Evolutionary conservation across 106 monocot genomes (phyloP).

Genomic region (Dendrobium huoshanense): DNA sequence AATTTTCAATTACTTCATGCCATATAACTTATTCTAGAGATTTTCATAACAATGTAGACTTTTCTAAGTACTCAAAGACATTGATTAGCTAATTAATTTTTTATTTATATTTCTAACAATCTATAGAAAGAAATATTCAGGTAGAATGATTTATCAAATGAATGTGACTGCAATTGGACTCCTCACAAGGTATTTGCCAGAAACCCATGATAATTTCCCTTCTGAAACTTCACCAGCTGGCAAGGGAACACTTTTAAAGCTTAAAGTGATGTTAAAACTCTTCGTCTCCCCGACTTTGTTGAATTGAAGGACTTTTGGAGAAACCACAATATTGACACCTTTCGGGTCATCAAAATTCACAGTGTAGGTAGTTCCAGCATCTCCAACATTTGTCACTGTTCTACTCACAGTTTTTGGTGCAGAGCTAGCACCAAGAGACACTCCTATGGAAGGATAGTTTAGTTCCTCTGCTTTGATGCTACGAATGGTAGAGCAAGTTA

Average conservation of each 20-base stretch:
- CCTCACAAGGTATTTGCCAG: conserved; percentile 15
- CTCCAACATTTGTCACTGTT: conserved; percentile 26
- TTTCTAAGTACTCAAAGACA: too few relatives aligned
- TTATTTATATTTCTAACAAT: too few relatives aligned
- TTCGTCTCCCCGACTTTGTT: not conserved
- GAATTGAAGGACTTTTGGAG: conserved; percentile 11
- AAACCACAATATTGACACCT: conserved; percentile 14
- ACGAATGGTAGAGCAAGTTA: not conserved
- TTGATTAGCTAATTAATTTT: too few relatives aligned
- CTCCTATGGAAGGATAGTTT: conserved; percentile 27
- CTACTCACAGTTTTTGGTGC: not conserved
- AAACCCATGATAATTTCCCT: conserved; percentile 25
- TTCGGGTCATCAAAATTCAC: conserved; percentile 4
- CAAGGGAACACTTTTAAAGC: not conserved
- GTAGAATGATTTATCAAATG: not conserved
- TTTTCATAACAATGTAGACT: too few relatives aligned
- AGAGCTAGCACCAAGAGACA: not conserved
- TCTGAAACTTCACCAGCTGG: not conserved
- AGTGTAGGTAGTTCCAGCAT: not conserved
- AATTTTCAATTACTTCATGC: too few relatives aligned
- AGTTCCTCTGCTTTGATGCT: conserved; percentile 5
- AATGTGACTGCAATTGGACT: conserved; percentile 23
- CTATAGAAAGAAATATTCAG: not conserved
- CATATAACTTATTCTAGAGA: too few relatives aligned
- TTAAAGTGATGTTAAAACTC: conserved; percentile 8